Conservation (phyloP, 805 yeast genomes). For the Danielozyma ontarioensis region DNA sequence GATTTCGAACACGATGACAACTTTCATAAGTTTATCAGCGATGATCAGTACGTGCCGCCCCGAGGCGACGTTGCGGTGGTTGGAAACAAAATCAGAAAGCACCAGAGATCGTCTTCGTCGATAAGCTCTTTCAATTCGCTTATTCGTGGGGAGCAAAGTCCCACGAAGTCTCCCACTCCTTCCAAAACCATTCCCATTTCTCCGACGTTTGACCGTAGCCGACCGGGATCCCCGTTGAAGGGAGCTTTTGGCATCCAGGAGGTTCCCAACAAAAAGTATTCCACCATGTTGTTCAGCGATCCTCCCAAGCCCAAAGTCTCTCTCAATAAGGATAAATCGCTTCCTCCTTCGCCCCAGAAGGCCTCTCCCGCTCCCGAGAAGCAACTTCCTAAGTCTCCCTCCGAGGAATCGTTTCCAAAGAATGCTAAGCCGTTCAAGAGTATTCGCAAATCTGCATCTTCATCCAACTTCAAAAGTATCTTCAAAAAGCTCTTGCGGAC, state of each 20-base stretch:
- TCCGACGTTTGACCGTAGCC: too few species aligned
- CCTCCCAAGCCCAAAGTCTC: not conserved
- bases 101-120: slow-evolving; percentile 12
- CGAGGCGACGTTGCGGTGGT: slow-evolving; percentile 19
- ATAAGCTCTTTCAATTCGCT: slow-evolving; percentile 14
- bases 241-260: too few species aligned
- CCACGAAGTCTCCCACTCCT: not conserved
- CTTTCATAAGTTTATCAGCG: slow-evolving; percentile 13
- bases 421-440: not conserved
- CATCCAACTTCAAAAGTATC: not conserved
- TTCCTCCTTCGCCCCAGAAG: not conserved
- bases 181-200: too few species aligned
- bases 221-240: not conserved
- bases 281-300: not conserved
- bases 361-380: not conserved
- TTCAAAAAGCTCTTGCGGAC: not conserved
- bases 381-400: not conserved
- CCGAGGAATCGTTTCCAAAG: too few species aligned
- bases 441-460: not conserved
- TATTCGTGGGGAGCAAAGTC: slow-evolving; percentile 1
- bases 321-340: not conserved
- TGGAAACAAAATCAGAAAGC: slow-evolving; percentile 10
- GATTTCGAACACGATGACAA: slow-evolving; percentile 3
- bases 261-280: not conserved
- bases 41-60: slow-evolving; percentile 16